A percentile compares a stretch with the other conserved stretches of the same genome.
phyloP scores from a whole-genome alignment of 257 asterid species.

The Fraxinus americana region DNA sequence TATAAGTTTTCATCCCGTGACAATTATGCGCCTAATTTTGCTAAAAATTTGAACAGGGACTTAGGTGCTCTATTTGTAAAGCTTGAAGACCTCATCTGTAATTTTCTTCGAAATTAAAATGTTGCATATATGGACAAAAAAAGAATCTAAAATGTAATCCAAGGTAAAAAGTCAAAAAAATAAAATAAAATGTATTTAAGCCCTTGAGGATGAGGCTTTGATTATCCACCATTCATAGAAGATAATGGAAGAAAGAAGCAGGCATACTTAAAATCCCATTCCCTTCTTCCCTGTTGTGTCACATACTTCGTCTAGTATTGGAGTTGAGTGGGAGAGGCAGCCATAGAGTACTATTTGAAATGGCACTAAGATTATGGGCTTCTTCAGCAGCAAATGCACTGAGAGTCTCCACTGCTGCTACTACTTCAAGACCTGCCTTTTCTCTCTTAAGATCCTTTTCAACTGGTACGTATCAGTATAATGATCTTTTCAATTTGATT shows the following conservation, averaged over 20 bases:
- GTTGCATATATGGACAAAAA: no score
- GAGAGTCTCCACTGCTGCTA: conserved; percentile 50
- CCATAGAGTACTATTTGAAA: not conserved
- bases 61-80: not conserved
- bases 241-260: conserved; percentile 41
- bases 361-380: conserved; percentile 96
- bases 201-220: conserved; percentile 63
- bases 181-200: not conserved
- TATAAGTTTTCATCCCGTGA: not conserved
- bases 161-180: not conserved
- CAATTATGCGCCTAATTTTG: not conserved
- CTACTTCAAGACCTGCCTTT: conserved; percentile 53
- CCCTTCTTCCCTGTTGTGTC: conserved; percentile 8
- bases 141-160: not conserved
- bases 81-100: not conserved
- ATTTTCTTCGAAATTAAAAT: not conserved
- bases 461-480: conserved; percentile 41
- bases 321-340: not conserved
- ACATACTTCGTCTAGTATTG: not conserved
- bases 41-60: not conserved
- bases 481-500: not conserved
- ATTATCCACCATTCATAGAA: conserved; percentile 69
- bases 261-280: conserved; percentile 2
- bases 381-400: conserved; percentile 95
- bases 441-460: conserved; percentile 82